Evolutionary conservation across 257 asterid genomes (phyloP).

Genomic region (Primulina tabacum): DNA sequence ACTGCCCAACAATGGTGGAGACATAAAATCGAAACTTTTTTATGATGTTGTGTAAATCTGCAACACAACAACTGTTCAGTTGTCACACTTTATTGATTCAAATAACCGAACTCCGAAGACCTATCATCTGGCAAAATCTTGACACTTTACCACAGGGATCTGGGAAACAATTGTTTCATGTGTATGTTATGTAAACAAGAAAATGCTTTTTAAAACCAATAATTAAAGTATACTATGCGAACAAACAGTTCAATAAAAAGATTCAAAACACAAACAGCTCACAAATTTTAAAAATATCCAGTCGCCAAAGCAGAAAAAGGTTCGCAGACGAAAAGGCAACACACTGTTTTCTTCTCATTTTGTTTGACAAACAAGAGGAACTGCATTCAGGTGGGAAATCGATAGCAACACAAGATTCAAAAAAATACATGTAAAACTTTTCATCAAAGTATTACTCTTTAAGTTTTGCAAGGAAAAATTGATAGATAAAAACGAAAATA

Average conservation of each 20-base stretch:
- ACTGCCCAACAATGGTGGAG: constrained; percentile 46
- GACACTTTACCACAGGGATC: background rate
- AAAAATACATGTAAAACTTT: too few relatives aligned
- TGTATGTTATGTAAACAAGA: too few relatives aligned
- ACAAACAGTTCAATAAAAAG: too few relatives aligned
- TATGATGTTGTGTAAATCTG: background rate
- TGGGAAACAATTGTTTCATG: background rate
- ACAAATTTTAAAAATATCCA: background rate
- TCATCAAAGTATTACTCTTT: background rate
- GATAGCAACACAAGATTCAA: background rate
- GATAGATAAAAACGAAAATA: background rate
- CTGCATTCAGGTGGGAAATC: background rate
- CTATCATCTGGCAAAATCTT: background rate
- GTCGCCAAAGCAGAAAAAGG: background rate
- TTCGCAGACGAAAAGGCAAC: background rate
- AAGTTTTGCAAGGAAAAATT: background rate
- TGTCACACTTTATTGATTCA: background rate
- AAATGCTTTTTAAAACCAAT: too few relatives aligned
- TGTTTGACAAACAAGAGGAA: background rate
- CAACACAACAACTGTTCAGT: background rate
- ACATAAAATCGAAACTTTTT: constrained; percentile 34
- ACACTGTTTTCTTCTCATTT: background rate
- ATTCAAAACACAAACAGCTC: background rate
- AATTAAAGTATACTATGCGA: too few relatives aligned
- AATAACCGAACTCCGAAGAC: too few relatives aligned